Conservation (phyloP, 805 yeast species). For the Torulaspora indica region DNA sequence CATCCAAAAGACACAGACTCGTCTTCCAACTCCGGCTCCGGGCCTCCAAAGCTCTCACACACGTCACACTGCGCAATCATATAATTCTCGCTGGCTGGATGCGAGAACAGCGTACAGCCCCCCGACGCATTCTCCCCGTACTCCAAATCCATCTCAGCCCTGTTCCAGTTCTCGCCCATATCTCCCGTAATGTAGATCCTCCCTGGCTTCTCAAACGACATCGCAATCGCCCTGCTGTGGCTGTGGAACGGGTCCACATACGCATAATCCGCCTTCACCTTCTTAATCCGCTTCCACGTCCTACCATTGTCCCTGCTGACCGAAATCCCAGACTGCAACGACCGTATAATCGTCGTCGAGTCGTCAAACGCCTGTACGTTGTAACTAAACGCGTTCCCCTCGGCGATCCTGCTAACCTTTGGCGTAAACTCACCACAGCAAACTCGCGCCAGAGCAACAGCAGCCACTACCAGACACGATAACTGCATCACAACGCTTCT, state of each 20-base stretch:
- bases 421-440: constrained; percentile 19
- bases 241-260: constrained; percentile 16
- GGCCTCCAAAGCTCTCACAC: constrained; percentile 7
- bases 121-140: not conserved
- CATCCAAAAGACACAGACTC: constrained; percentile 1
- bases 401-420: constrained; percentile 13
- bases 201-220: not conserved
- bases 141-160: constrained; percentile 6
- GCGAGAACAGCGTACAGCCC: constrained; percentile 14
- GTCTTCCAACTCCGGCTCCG: no score
- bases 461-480: constrained; percentile 1
- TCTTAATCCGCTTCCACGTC: constrained; percentile 37
- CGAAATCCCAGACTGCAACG: constrained; percentile 29
- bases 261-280: constrained; percentile 4
- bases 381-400: not conserved
- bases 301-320: constrained; percentile 50
- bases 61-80: constrained; percentile 13
- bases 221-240: constrained; percentile 24
- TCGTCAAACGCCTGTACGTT: constrained; percentile 44
- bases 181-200: constrained; percentile 25
- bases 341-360: constrained; percentile 42
- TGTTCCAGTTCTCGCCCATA: constrained; percentile 30
- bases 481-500: constrained; percentile 7
- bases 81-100: constrained; percentile 18
- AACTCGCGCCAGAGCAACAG: constrained; percentile 1